These are phyloP conservation scores for Hypoxylon sp. DNA, from an alignment of 2,329 filamentous ascomycete species.

Conservation along the genomic window DNA sequence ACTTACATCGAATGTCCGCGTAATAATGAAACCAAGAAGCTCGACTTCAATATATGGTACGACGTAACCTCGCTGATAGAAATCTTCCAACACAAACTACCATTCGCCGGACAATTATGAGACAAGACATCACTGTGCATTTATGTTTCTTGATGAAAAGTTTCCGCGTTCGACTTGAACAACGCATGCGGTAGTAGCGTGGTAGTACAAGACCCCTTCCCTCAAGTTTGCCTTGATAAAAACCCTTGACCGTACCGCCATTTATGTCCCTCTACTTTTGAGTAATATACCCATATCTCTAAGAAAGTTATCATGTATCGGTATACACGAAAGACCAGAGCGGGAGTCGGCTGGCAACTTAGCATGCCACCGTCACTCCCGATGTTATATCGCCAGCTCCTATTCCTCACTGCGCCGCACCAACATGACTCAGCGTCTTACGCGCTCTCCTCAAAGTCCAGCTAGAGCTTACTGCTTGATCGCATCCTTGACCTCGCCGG, in stretches of 20 bases:
- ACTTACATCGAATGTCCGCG: too few species aligned
- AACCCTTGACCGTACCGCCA: slow-evolving; percentile 10
- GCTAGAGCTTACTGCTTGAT: slow-evolving; percentile 21
- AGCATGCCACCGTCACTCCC: not conserved
- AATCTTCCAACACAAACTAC: not conserved
- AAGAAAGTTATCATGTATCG: slow-evolving; percentile 21
- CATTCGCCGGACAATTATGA: not conserved
- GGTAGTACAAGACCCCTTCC: slow-evolving; percentile 17
- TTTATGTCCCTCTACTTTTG: slow-evolving; percentile 18
- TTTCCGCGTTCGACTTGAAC: slow-evolving; percentile 6
- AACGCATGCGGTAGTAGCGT: slow-evolving; percentile 13
- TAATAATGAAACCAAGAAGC: too few species aligned
- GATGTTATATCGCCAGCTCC: not conserved
- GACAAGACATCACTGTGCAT: not conserved
- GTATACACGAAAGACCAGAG: slow-evolving; percentile 13
- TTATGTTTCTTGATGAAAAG: not conserved
- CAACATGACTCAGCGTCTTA: not conserved
- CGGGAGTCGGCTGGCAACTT: not conserved
- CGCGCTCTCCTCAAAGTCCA: not conserved
- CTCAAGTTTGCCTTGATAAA: slow-evolving; percentile 5
- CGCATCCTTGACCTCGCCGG: slow-evolving; percentile 51
- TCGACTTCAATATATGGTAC: too few species aligned
- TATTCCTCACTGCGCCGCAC: not conserved
- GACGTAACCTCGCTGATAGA: too few species aligned
- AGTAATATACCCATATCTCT: slow-evolving; percentile 1